Evolutionary conservation across 306 rosid species (phyloP).

Genomic region (Quercus dentata): DNA sequence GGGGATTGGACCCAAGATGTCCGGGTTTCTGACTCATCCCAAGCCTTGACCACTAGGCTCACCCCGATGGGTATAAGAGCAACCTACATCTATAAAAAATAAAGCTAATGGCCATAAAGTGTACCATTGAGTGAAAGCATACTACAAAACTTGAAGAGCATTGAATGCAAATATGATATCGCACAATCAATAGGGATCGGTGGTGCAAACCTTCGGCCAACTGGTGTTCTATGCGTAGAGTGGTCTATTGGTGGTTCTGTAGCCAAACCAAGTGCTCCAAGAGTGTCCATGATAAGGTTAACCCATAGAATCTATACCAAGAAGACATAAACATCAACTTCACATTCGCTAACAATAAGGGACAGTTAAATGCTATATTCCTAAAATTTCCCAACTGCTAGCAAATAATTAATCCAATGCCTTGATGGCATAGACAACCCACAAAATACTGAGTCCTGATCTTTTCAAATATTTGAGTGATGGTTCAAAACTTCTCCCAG

Average conservation of each 20-base stretch:
- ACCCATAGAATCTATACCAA: constrained; percentile 87
- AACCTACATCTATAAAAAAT: not conserved
- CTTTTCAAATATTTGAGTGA: not conserved
- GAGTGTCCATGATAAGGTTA: constrained; percentile 97
- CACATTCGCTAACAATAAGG: not conserved
- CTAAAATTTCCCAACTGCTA: constrained; percentile 5
- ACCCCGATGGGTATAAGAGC: not conserved
- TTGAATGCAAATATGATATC: not conserved
- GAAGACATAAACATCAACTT: constrained; percentile 24
- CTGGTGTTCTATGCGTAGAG: constrained; percentile 83
- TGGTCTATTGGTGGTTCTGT: constrained; percentile 95
- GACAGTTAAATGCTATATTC: not conserved
- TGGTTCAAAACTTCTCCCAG: not conserved
- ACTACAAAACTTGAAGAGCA: constrained; percentile 1
- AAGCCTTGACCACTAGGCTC: no score
- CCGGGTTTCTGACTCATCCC: no score
- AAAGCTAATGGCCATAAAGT: not conserved
- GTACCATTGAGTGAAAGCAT: not conserved
- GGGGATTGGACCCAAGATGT: no score
- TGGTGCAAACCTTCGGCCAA: constrained; percentile 82
- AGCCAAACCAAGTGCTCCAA: constrained; percentile 96
- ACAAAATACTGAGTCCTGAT: not conserved
- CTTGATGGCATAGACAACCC: not conserved
- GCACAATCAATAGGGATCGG: not conserved
- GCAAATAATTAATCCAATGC: not conserved